Evolutionary conservation across 139 green algal genomes (phyloP).

Genomic region (Monoraphidium neglectum): DNA sequence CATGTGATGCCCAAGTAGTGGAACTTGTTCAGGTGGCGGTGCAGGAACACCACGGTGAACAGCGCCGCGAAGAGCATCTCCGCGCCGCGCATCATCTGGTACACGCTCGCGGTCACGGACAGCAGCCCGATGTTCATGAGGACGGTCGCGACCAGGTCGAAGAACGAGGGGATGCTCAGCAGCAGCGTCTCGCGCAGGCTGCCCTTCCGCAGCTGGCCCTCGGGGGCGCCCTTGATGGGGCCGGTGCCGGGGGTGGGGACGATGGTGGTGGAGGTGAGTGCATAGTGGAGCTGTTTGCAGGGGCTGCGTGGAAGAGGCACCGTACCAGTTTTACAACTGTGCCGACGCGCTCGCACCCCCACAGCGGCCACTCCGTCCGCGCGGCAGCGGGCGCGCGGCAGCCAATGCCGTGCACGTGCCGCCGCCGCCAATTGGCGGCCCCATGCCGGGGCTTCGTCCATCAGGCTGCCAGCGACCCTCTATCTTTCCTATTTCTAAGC

Average conservation of each 20-base stretch:
- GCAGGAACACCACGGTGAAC: conserved; percentile 67
- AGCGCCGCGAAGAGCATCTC: conserved; percentile 78
- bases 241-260: neutral
- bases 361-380: too few species aligned
- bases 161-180: conserved; percentile 62
- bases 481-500: neutral
- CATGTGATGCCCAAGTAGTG: conserved; percentile 80
- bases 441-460: too few species aligned
- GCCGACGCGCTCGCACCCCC: too few species aligned
- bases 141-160: conserved; percentile 65
- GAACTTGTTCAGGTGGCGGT: conserved; percentile 58
- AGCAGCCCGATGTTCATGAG: conserved; percentile 81
- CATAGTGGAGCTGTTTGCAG: too few species aligned
- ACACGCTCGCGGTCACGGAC: conserved; percentile 69
- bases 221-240: neutral
- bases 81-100: conserved; percentile 82
- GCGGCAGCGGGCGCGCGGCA: too few species aligned
- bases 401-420: neutral
- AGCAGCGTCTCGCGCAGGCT: conserved; percentile 51
- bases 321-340: too few species aligned
- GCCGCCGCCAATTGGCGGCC: neutral
- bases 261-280: neutral
- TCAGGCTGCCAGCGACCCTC: neutral
- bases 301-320: too few species aligned
- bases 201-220: conserved; percentile 12